Percentiles rank a stretch among this genome's conserved stretches.
Evolutionary conservation across 805 yeast genomes (phyloP).

Genomic region (Zygotorulaspora florentina): DNA sequence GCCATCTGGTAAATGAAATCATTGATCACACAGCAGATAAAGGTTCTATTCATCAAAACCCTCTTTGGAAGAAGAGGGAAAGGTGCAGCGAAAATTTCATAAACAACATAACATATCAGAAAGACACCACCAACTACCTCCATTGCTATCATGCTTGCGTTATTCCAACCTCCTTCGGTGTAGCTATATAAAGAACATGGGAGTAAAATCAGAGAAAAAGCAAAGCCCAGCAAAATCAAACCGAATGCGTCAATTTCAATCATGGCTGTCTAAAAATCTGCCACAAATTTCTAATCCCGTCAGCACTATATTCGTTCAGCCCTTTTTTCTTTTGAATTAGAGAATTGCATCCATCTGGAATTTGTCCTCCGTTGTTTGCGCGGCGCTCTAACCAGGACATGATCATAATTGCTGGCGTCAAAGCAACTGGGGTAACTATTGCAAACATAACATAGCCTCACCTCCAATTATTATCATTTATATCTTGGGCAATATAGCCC

Average conservation of each 20-base stretch:
- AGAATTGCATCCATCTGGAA: conserved; percentile 5
- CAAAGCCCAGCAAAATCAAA: conserved; percentile 38
- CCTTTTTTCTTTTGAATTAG: conserved; percentile 2
- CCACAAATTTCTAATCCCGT: conserved; percentile 9
- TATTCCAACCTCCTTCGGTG: conserved; percentile 36
- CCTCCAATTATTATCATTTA: conserved; percentile 43
- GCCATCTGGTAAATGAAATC: conserved; percentile 35
- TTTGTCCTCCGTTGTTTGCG: conserved; percentile 26
- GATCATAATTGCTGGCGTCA: conserved; percentile 34
- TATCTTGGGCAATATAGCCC: conserved; percentile 37
- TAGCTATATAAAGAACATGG: conserved; percentile 37
- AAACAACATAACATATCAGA: conserved; percentile 34
- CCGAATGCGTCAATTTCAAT: conserved; percentile 41
- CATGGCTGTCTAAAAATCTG: conserved; percentile 18
- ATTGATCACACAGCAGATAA: conserved; percentile 34
- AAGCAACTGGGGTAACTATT: conserved; percentile 41
- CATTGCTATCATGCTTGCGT: conserved; percentile 44
- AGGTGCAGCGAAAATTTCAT: conserved; percentile 37
- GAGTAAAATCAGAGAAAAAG: conserved; percentile 37
- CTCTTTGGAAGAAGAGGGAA: conserved; percentile 39
- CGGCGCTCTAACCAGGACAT: conserved; percentile 35
- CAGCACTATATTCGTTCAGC: conserved; percentile 1
- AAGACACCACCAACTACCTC: conserved; percentile 39
- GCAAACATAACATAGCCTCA: conserved; percentile 52
- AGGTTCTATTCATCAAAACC: conserved; percentile 37